phyloP scores from a whole-genome alignment of 805 yeast genomes.

The Diddensiella transvaalensis region DNA sequence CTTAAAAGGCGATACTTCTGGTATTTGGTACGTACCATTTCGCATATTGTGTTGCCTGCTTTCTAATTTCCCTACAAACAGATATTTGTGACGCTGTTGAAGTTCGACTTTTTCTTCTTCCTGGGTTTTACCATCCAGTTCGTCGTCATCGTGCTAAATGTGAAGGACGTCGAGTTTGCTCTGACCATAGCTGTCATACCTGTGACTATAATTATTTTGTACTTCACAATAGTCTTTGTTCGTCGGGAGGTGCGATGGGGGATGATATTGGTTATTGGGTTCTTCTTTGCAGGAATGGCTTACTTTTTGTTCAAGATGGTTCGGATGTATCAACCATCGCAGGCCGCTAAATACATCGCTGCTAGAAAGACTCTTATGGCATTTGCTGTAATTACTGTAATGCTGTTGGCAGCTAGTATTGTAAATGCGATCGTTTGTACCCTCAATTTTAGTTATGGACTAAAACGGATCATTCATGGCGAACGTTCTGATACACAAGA shows the following conservation, averaged over 20 bases:
- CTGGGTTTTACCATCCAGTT: constrained; percentile 50
- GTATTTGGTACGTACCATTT: constrained; percentile 25
- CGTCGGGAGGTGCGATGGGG: constrained; percentile 35
- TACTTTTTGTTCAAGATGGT: constrained; percentile 47
- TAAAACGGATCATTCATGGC: constrained; percentile 21
- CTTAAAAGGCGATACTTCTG: constrained; percentile 36
- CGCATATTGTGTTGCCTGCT: too few species aligned
- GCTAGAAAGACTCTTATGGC: constrained; percentile 44
- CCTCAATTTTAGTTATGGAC: constrained; percentile 30
- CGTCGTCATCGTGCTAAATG: constrained; percentile 42
- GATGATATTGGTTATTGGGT: constrained; percentile 30
- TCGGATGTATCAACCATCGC: constrained; percentile 41
- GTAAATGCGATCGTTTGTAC: constrained; percentile 28
- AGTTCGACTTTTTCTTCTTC: constrained; percentile 46
- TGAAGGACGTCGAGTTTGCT: constrained; percentile 42
- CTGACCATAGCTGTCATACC: constrained; percentile 47
- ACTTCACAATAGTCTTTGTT: constrained; percentile 38
- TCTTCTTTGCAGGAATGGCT: constrained; percentile 41
- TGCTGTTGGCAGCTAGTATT: constrained; percentile 39
- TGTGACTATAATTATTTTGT: constrained; percentile 38
- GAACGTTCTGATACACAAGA: constrained; percentile 1
- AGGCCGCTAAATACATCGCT: constrained; percentile 37
- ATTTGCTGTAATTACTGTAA: constrained; percentile 43
- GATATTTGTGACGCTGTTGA: constrained; percentile 39
- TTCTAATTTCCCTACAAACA: constrained; percentile 22